Conservation (phyloP, 2,329 filamentous ascomycete species). For the Septoria linicola region DNA sequence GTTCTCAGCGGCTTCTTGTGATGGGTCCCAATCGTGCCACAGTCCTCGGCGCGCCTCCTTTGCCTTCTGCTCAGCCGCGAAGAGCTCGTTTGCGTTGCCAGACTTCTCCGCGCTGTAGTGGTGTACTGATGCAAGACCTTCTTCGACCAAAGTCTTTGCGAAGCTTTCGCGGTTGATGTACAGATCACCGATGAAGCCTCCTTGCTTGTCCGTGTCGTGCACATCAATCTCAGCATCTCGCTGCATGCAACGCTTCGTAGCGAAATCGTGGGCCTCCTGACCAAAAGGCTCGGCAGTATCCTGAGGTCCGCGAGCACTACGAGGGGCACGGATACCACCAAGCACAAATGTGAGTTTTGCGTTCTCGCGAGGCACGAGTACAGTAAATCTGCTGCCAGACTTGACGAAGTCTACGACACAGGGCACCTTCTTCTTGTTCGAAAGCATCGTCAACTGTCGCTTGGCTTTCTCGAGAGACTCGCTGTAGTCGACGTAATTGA, state of each 20-base stretch:
- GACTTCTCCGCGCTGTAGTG: constrained; percentile 94
- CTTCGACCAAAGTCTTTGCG: constrained; percentile 87
- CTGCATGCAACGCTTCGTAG: constrained; percentile 84
- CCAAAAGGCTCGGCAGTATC: constrained; percentile 91
- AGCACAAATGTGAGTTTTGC: constrained; percentile 94
- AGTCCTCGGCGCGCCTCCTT: constrained; percentile 85
- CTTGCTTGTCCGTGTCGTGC: constrained; percentile 91
- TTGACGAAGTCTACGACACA: constrained; percentile 97
- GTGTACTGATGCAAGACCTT: constrained; percentile 89
- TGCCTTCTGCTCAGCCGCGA: constrained; percentile 81
- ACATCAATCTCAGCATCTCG: constrained; percentile 95
- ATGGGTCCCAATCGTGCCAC: constrained; percentile 94
- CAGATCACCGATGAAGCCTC: constrained; percentile 92
- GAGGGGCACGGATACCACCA: constrained; percentile 85
- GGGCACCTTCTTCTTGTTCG: constrained; percentile 87
- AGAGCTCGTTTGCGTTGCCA: constrained; percentile 81
- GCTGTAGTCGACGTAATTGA: constrained; percentile 83
- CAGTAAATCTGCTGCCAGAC: constrained; percentile 89
- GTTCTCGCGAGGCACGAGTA: constrained; percentile 87
- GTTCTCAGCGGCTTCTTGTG: constrained; percentile 67
- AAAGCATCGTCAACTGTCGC: constrained; percentile 81
- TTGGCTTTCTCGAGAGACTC: constrained; percentile 94
- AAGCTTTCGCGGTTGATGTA: constrained; percentile 96
- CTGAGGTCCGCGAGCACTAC: constrained; percentile 74
- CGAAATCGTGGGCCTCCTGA: constrained; percentile 89